phyloP scores from a whole-genome alignment of 208 protist genomes.

The Balamuthia mandrillaris region DNA sequence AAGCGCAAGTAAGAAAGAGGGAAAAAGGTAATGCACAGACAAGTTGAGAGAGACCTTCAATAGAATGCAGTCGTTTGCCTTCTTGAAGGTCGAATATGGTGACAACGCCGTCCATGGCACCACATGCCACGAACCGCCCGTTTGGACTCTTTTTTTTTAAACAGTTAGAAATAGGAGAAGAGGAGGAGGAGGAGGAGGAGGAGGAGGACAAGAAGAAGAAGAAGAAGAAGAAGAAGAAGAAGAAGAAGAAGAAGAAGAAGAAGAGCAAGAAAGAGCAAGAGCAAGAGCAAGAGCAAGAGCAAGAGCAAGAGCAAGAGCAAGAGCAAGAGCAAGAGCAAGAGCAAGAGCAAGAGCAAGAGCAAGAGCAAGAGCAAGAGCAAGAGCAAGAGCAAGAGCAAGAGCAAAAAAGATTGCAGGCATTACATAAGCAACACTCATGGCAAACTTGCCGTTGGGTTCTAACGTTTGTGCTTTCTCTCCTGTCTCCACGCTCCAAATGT shows the following conservation, averaged over 20 bases:
- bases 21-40: not conserved
- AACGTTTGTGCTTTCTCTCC: conserved; percentile 16
- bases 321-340: too few species aligned
- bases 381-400: too few species aligned
- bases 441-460: conserved; percentile 18
- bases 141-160: not conserved
- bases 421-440: conserved; percentile 33
- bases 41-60: conserved; percentile 7
- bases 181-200: not conserved
- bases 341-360: too few species aligned
- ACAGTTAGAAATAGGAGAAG: not conserved
- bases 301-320: too few species aligned
- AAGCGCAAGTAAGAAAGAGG: not conserved
- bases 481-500: conserved; percentile 29
- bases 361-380: too few species aligned
- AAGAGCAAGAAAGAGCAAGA: too few species aligned
- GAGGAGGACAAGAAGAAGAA: too few species aligned
- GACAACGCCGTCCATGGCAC: not conserved
- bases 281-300: too few species aligned
- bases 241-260: too few species aligned
- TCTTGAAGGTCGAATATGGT: not conserved
- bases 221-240: too few species aligned
- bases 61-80: conserved; percentile 15
- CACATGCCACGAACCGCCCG: conserved; percentile 8
- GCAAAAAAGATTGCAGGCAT: too few species aligned